phyloP scores from a whole-genome alignment of 83 land plant genomes.

The Picea abies region DNA sequence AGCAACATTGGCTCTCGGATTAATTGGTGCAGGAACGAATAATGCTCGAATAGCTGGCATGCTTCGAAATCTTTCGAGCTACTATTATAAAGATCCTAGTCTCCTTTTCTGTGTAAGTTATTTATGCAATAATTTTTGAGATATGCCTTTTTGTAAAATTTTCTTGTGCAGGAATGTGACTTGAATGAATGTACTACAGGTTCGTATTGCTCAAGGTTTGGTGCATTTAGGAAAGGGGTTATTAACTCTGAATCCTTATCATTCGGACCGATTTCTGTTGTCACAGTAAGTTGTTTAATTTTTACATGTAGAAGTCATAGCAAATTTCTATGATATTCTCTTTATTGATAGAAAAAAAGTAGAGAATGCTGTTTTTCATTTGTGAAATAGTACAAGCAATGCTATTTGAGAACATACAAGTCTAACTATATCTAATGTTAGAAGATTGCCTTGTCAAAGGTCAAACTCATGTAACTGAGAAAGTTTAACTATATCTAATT shows the following conservation, averaged over 20 bases:
- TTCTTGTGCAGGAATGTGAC: not conserved
- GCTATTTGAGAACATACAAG: no score
- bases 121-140: not conserved
- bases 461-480: no score
- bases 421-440: no score
- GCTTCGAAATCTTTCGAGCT: slow-evolving; percentile 96
- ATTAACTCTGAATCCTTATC: slow-evolving; percentile 87
- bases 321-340: not conserved
- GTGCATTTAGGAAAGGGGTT: slow-evolving; percentile 96
- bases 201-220: slow-evolving; percentile 97
- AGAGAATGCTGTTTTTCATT: no score
- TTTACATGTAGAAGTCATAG: not conserved
- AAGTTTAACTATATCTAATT: no score
- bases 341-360: no score
- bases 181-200: slow-evolving; percentile 52
- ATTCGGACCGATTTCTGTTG: slow-evolving; percentile 92
- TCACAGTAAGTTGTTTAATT: slow-evolving; percentile 67
- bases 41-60: slow-evolving; percentile 99
- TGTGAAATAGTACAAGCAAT: no score
- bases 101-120: slow-evolving; percentile 85
- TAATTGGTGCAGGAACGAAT: slow-evolving; percentile 97
- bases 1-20: slow-evolving; percentile 82
- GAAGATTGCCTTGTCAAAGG: no score
- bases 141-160: not conserved
- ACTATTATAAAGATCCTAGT: slow-evolving; percentile 97